These are phyloP conservation scores for Sarcodon sp. DNA, from an alignment of 768 basidiomycete species.

Conservation along the genomic window DNA sequence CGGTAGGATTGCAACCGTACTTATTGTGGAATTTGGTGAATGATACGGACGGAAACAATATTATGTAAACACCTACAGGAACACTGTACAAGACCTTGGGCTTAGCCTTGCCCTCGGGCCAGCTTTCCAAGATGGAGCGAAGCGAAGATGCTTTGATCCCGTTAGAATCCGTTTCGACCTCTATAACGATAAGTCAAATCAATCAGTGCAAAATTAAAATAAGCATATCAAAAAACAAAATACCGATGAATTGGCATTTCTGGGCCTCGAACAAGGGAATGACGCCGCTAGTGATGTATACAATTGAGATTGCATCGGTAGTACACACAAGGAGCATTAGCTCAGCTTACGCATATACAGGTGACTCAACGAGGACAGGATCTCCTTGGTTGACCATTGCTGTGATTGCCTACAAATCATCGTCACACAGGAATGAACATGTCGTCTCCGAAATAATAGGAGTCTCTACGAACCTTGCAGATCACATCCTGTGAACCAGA, in stretches of 20 bases:
- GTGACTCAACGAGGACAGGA: constrained; percentile 71
- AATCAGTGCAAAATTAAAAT: neutral
- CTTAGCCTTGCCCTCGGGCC: constrained; percentile 62
- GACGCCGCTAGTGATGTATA: constrained; percentile 35
- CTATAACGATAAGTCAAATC: constrained; percentile 20
- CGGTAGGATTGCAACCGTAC: constrained; percentile 87
- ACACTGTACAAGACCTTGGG: constrained; percentile 81
- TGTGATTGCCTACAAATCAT: constrained; percentile 43
- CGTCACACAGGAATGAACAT: neutral
- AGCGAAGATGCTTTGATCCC: constrained; percentile 58
- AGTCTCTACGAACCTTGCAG: constrained; percentile 47
- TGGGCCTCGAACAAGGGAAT: constrained; percentile 50
- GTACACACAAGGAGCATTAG: constrained; percentile 1
- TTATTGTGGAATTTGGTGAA: constrained; percentile 11
- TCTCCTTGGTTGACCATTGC: constrained; percentile 75
- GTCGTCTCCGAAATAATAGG: too few species aligned
- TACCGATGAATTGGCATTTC: constrained; percentile 47
- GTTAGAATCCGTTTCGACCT: constrained; percentile 66
- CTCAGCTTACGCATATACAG: constrained; percentile 55
- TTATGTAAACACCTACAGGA: constrained; percentile 28
- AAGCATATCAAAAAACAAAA: constrained; percentile 5
- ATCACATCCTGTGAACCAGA: constrained; percentile 86
- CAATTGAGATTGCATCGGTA: neutral
- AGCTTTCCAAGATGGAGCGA: constrained; percentile 54
- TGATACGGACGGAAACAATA: neutral